These are phyloP conservation scores for Aspergillus alliaceus DNA, from an alignment of 2,329 filamentous ascomycete species.

Conservation along the genomic window DNA sequence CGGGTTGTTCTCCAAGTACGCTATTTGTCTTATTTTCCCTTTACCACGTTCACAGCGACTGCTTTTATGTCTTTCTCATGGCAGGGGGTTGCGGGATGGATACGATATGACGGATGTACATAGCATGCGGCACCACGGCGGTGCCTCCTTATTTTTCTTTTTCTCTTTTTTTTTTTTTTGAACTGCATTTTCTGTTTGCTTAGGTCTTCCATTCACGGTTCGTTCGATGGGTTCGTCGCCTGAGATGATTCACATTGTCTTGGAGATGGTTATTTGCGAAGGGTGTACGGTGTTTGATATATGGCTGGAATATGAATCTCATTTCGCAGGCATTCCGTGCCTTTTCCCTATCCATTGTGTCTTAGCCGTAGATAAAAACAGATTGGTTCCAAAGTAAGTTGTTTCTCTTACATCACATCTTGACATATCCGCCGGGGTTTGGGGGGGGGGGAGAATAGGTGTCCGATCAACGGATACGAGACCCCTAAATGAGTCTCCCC, in stretches of 20 bases:
- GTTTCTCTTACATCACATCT: neutral
- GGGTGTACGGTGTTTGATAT: constrained; percentile 34
- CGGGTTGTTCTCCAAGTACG: neutral
- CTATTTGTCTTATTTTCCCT: constrained; percentile 5
- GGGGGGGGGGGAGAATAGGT: no score
- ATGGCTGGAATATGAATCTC: constrained; percentile 30
- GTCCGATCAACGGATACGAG: neutral
- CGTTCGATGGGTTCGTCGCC: constrained; percentile 21
- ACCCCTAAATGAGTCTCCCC: no score
- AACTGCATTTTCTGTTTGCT: constrained; percentile 24
- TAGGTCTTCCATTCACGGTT: constrained; percentile 21
- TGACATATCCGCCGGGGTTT: no score
- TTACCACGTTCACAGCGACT: neutral
- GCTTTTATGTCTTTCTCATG: constrained; percentile 9
- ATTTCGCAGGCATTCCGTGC: constrained; percentile 3
- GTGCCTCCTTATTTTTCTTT: constrained; percentile 13
- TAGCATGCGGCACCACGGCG: constrained; percentile 26
- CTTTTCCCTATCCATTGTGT: neutral
- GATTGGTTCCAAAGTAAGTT: neutral
- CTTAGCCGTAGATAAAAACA: neutral
- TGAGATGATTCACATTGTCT: constrained; percentile 20
- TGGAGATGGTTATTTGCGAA: constrained; percentile 27
- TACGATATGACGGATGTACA: constrained; percentile 41
- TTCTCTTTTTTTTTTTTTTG: no score
- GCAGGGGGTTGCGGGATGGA: constrained; percentile 18